Evolutionary conservation across 805 yeast species (phyloP), one percentile per base, ranked within the genome.

Genomic region (Candida suzukii): DNA sequence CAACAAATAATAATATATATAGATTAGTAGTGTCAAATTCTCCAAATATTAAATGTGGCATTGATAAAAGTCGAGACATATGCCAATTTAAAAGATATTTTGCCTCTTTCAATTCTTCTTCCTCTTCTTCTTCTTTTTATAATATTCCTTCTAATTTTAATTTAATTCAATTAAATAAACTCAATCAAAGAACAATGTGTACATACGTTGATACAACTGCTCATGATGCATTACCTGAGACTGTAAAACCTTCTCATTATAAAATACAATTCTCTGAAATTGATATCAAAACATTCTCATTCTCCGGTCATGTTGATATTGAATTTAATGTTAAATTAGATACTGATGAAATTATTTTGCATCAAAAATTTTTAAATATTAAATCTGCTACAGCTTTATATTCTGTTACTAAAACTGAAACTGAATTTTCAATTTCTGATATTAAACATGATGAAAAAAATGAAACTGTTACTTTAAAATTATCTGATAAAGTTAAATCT

Each of bases 231-330:
- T 48, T 63, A 27, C 68, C 67, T 31, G 48, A 53, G 3, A 71
- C 77, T 45, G 87, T 90, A 48, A 75, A 73, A 49, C 97, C 99
- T 26, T 54, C 66, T 33, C 88, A 86, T 61, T 91, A 91, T 61
- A 76, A 79, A 43, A 60, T 91, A 62, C 64, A 8, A 28, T 46
- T 12, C 48, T 62, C 35, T 33, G 80, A 76, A 52, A 87, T 90
- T 30, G 72, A 78, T 50, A 60, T 69, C 30, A 63, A 58, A 14
- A 65, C 67, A 28, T 73, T 73, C 54, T 60, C 69, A 19, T 80
- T 70, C 53, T 53, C 56, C 14, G 86, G 87, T 21, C 56, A 54
- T n/a, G 80, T 73, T n/a, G 51, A 54, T 14, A 74, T 84, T 44
- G 65, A 70, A 39, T 58, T 83, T 38, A 60, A 61, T 9, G 78